These are phyloP conservation scores for Linnemannia zychae DNA, from an alignment of 192 early-diverging fungal species.

Conservation along the genomic window DNA sequence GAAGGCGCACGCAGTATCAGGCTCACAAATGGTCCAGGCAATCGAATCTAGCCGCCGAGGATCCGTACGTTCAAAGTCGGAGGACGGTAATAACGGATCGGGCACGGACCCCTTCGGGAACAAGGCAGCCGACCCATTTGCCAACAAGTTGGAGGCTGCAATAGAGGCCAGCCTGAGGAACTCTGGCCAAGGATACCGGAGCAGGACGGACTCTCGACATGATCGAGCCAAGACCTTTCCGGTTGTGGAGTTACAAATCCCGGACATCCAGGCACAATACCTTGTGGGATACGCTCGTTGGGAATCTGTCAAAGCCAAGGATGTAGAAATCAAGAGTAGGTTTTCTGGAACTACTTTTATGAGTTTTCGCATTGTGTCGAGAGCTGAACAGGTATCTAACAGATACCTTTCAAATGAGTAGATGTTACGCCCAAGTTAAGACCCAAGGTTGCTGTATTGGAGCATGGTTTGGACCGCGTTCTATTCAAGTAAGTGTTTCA, in stretches of 20 bases:
- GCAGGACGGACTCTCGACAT: constrained; percentile 1
- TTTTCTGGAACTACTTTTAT: not conserved
- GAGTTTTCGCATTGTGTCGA: not conserved
- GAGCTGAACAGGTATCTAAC: not conserved
- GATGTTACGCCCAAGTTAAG: constrained; percentile 40
- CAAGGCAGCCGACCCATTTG: constrained; percentile 41
- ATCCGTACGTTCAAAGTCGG: not conserved
- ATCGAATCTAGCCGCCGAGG: constrained; percentile 39
- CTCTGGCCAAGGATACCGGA: not conserved
- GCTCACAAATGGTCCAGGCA: constrained; percentile 42
- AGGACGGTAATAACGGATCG: not conserved
- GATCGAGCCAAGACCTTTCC: not conserved
- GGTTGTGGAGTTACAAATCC: not conserved
- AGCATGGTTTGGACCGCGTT: constrained; percentile 75
- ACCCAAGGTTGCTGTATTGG: constrained; percentile 59
- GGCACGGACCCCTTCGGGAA: constrained; percentile 25
- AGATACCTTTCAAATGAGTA: not conserved
- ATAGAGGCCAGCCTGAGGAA: constrained; percentile 27
- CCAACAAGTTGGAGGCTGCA: constrained; percentile 49
- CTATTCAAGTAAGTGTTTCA: constrained; percentile 68
- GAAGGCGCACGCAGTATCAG: constrained; percentile 27
- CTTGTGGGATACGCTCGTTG: constrained; percentile 31
- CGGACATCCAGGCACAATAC: constrained; percentile 49
- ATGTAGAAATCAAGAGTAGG: constrained; percentile 43
- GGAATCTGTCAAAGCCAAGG: constrained; percentile 46